Percentiles rank a stretch among this genome's conserved stretches.
These are phyloP conservation scores for Suillus subaureus DNA, from an alignment of 768 basidiomycete species.

Conservation along the genomic window DNA sequence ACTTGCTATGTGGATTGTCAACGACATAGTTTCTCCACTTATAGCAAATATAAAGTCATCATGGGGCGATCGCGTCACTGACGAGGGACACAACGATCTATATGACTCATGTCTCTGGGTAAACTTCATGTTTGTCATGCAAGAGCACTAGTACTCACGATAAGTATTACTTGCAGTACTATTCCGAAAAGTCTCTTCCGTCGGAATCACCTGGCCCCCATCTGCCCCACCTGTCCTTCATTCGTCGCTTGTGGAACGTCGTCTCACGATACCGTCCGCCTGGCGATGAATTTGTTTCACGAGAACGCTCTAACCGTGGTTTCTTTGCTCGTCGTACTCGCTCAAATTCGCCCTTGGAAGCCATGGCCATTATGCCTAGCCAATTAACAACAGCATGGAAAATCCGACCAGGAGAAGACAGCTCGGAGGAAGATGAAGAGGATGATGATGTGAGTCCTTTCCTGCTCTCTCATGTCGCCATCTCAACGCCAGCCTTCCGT, in stretches of 20 bases:
- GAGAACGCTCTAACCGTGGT: no score
- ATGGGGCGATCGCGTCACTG: not conserved
- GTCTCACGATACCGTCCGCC: not conserved
- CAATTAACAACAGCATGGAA: not conserved
- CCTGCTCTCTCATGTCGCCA: not conserved
- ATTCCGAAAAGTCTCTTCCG: not conserved
- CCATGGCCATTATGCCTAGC: not conserved
- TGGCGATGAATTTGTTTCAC: not conserved
- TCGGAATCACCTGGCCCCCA: not conserved
- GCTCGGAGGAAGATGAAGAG: not conserved
- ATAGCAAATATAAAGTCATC: not conserved
- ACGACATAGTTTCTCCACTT: not conserved
- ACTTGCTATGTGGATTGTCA: not conserved
- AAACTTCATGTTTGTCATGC: not conserved
- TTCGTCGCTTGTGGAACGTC: not conserved
- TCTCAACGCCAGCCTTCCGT: not conserved
- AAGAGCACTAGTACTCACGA: not conserved
- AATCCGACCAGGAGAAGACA: not conserved
- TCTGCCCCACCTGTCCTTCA: not conserved
- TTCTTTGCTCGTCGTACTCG: not conserved
- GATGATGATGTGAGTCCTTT: not conserved
- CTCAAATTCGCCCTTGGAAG: not conserved
- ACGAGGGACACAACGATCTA: not conserved
- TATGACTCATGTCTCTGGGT: not conserved
- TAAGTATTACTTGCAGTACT: not conserved